Conservation (phyloP, 345 rosid species). For the Boechera stricta region DNA sequence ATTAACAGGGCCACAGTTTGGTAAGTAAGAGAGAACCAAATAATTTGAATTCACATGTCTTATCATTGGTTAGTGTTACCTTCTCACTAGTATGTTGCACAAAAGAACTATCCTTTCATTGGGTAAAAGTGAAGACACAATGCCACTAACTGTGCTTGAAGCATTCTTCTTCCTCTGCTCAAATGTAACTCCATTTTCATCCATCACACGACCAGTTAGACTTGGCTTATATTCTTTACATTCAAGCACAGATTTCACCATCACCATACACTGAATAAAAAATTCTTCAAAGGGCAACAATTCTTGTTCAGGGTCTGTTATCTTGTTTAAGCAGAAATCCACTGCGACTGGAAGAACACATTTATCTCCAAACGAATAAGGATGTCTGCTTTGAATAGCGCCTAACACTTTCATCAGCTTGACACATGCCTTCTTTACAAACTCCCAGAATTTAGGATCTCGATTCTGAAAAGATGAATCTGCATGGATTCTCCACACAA, state of each 20-base stretch:
- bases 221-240: slow-evolving; percentile 94
- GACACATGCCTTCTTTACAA: slow-evolving; percentile 80
- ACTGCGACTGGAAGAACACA: slow-evolving; percentile 77
- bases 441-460: slow-evolving; percentile 72
- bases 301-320: slow-evolving; percentile 70
- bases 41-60: slow-evolving; percentile 21
- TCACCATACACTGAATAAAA: slow-evolving; percentile 94
- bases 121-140: slow-evolving; percentile 81
- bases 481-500: slow-evolving; percentile 46
- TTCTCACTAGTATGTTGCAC: slow-evolving; percentile 89
- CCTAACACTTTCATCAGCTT: slow-evolving; percentile 92
- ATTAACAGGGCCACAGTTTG: slow-evolving; percentile 4
- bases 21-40: slow-evolving; percentile 25
- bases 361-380: slow-evolving; percentile 92
- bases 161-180: slow-evolving; percentile 90
- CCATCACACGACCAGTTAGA: slow-evolving; percentile 87
- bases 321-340: slow-evolving; percentile 92
- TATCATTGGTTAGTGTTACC: slow-evolving; percentile 56
- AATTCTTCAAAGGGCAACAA: slow-evolving; percentile 72
- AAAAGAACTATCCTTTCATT: slow-evolving; percentile 73
- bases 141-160: slow-evolving; percentile 67
- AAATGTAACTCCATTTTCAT: slow-evolving; percentile 70
- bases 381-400: slow-evolving; percentile 87
- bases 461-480: slow-evolving; percentile 79
- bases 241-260: slow-evolving; percentile 86